Conservation (phyloP, 495 filamentous ascomycete species). For the Xylaria acuta region DNA sequence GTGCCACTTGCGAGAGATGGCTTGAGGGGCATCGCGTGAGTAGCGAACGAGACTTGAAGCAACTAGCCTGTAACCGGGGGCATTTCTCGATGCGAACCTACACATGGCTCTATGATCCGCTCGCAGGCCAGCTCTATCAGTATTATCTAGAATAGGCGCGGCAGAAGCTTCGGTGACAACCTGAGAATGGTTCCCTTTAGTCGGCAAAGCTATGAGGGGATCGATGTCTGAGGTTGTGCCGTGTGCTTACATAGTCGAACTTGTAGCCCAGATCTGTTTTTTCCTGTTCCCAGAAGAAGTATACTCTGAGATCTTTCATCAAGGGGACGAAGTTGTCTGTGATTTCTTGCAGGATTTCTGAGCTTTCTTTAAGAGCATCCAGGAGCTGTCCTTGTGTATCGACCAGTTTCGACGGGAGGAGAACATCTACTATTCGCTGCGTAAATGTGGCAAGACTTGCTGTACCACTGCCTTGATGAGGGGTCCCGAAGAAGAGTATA, state of each 20-base stretch:
- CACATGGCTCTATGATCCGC: constrained; percentile 33
- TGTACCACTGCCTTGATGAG: constrained; percentile 33
- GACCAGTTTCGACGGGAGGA: constrained; percentile 22
- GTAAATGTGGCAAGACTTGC: constrained; percentile 21
- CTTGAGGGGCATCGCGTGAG: constrained; percentile 14
- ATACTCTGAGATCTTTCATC: constrained; percentile 49
- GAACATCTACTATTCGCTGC: constrained; percentile 14
- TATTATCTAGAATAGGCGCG: constrained; percentile 45
- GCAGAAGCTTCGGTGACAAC: constrained; percentile 44
- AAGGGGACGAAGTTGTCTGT: constrained; percentile 52
- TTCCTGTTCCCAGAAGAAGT: constrained; percentile 55
- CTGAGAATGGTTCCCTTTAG: not conserved
- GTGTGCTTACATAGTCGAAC: constrained; percentile 34
- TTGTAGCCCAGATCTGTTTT: constrained; percentile 44
- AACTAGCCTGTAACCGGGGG: constrained; percentile 17
- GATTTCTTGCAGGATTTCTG: constrained; percentile 51
- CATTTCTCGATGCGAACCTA: constrained; percentile 19
- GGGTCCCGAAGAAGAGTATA: constrained; percentile 51
- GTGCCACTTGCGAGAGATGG: constrained; percentile 14
- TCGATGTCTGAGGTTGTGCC: not conserved
- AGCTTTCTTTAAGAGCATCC: constrained; percentile 42
- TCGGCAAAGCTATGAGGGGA: not conserved
- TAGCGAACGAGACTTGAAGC: constrained; percentile 15
- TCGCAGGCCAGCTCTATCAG: constrained; percentile 40
- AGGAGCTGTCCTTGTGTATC: constrained; percentile 36